Evolutionary conservation across 2,329 filamentous ascomycete species (phyloP).

Genomic region (Exophiala calicioides): DNA sequence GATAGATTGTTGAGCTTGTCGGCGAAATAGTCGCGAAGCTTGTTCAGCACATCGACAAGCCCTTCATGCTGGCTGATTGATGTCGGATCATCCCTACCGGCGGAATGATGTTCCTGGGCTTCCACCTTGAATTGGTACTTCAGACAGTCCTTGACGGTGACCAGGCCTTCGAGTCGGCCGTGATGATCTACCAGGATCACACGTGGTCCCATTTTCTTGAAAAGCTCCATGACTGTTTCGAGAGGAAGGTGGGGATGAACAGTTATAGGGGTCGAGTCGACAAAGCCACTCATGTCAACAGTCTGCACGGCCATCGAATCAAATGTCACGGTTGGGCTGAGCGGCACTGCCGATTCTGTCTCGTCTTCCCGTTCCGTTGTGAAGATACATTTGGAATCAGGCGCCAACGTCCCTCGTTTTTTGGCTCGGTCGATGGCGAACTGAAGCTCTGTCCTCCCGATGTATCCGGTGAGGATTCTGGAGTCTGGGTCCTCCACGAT

Average conservation of each 20-base stretch:
- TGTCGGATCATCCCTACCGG: constrained; percentile 58
- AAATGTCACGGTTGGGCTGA: constrained; percentile 54
- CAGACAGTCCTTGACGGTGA: constrained; percentile 95
- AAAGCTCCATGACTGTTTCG: constrained; percentile 97
- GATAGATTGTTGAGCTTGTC: constrained; percentile 55
- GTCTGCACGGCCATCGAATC: constrained; percentile 60
- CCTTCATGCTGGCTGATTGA: constrained; percentile 63
- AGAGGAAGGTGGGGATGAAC: constrained; percentile 88
- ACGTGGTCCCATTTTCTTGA: constrained; percentile 94
- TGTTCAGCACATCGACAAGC: constrained; percentile 62
- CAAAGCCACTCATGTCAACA: constrained; percentile 82
- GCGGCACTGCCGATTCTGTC: constrained; percentile 26
- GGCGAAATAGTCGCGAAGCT: constrained; percentile 60
- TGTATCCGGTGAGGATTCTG: constrained; percentile 82
- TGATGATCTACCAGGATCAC: constrained; percentile 92
- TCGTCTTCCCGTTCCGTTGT: constrained; percentile 50
- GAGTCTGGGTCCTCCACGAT: constrained; percentile 73
- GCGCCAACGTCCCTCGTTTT: constrained; percentile 65
- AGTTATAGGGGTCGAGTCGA: constrained; percentile 85
- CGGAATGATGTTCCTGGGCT: constrained; percentile 67
- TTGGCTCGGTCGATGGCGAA: constrained; percentile 85
- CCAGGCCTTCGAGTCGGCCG: constrained; percentile 77
- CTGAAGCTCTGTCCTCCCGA: constrained; percentile 85
- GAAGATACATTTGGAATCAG: constrained; percentile 74
- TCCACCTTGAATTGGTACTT: constrained; percentile 98